Base-by-base conservation (phyloP, 2,329 filamentous ascomycete genomes). In the Setomelanomma holmii region DNA sequence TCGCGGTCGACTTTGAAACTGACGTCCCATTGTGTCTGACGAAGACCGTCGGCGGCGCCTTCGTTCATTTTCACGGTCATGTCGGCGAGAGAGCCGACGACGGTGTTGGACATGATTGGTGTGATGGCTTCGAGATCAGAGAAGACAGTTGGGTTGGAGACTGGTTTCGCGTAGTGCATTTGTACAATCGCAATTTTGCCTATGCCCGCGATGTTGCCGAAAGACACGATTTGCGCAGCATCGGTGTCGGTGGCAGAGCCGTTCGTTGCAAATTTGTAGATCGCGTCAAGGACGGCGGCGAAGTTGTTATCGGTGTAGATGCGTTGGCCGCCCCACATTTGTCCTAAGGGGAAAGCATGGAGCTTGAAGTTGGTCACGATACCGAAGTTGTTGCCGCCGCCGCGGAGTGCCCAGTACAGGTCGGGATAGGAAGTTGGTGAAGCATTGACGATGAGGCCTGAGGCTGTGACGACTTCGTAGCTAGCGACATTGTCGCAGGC, bases 401-500 rank as follows among this genome's bases (percentile, higher is more conserved):
- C 73, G 17, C 71, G 68, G 12, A 76, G 64, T 2, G 70, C 72
- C 49, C 58, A 64, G 61, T 72, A 77, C 4, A 78, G 69, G 36
- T 79, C 77, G 2, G 53, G 43, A 35, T 42, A 59, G 23, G n/a
- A 49, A 10, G 54, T 76, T 58, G 49, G 57, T 71, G 40, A 55
- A 6, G 45, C 40, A 11, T 8, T 30, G 27, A 30, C 27, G 27
- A 30, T 30, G 10, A 30, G 27, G 5, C 27, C 24, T 43, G 56
- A 50, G 5, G 55, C 76, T 4, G 80, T 72, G 2, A 78, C 78
- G 40, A 61, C 45, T 20, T 61, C 58, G 30, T 53, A 61, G 63
- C 56, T 20, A 5, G 61, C 58, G 12, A 76, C 67, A 36, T 68
- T 72, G 47, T 76, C 62, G n/a, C 56, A 61, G 4, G 60, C 62